Conservation (phyloP, 2,329 filamentous ascomycete species). For the Elsinoe batatas region DNA sequence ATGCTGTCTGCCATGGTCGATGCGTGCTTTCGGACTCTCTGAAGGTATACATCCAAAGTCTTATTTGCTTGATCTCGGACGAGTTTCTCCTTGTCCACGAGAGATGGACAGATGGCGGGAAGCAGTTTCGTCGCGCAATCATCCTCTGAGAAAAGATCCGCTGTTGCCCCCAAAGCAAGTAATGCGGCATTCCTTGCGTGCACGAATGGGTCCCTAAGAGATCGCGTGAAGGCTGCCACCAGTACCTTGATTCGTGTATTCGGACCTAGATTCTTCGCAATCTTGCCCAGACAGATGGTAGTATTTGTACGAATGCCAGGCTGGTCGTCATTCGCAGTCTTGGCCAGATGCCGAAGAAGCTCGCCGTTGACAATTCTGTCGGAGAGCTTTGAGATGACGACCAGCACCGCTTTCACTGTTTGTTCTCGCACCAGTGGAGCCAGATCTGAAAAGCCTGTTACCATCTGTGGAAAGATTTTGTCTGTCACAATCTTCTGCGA, state of each 20-base stretch:
- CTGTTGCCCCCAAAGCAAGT: constrained; percentile 74
- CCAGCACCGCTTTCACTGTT: constrained; percentile 86
- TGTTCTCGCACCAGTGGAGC: constrained; percentile 90
- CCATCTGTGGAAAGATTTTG: constrained; percentile 92
- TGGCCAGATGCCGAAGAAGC: constrained; percentile 78
- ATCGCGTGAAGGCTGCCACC: constrained; percentile 81
- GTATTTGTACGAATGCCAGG: constrained; percentile 96
- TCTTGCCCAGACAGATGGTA: constrained; percentile 93
- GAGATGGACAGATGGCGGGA: constrained; percentile 69
- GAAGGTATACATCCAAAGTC: constrained; percentile 75
- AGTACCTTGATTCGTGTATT: constrained; percentile 77
- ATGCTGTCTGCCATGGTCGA: constrained; percentile 69
- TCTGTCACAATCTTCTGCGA: constrained; percentile 85
- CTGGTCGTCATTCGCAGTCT: constrained; percentile 95
- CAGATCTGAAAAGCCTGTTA: constrained; percentile 88
- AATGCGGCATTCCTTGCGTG: constrained; percentile 86
- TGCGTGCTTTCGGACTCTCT: constrained; percentile 70
- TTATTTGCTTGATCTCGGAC: constrained; percentile 87
- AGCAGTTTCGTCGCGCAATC: constrained; percentile 78
- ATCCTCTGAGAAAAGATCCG: constrained; percentile 78
- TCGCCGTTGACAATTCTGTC: constrained; percentile 92
- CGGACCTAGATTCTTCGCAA: constrained; percentile 75
- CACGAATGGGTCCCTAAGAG: constrained; percentile 85
- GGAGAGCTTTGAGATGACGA: constrained; percentile 78
- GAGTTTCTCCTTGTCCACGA: constrained; percentile 91